phyloP scores from a whole-genome alignment of 2,329 filamentous ascomycete genomes.

The Fusarium tuaranense region DNA sequence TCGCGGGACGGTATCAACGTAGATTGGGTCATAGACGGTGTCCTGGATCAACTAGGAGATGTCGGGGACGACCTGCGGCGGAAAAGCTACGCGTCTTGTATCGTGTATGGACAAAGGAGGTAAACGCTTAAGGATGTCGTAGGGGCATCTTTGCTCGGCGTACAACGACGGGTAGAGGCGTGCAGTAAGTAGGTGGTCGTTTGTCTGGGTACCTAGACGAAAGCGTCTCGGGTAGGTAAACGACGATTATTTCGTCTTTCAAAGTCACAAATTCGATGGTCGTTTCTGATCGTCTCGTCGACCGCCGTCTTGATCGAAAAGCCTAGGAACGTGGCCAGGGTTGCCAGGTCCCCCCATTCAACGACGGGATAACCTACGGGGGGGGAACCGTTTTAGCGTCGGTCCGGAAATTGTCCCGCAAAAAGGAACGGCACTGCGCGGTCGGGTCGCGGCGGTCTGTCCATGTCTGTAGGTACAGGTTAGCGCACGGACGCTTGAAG shows the following conservation, averaged over 20 bases:
- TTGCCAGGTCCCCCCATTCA: constrained; percentile 35
- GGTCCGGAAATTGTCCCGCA: constrained; percentile 54
- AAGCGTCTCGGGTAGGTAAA: constrained; percentile 17
- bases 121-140: constrained; percentile 38
- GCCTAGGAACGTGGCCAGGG: constrained; percentile 37
- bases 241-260: constrained; percentile 17
- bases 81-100: constrained; percentile 34
- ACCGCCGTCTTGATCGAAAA: constrained; percentile 42
- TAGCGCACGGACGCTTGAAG: constrained; percentile 32
- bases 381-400: constrained; percentile 37
- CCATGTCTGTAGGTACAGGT: constrained; percentile 4
- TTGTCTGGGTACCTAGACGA: constrained; percentile 9
- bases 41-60: constrained; percentile 3
- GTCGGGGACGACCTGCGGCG: constrained; percentile 11
- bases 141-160: constrained; percentile 44
- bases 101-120: constrained; percentile 38
- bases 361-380: constrained; percentile 4
- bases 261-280: neutral
- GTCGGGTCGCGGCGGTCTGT: neutral
- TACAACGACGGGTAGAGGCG: constrained; percentile 12
- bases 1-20: constrained; percentile 11
- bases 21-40: constrained; percentile 24
- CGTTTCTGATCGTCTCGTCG: constrained; percentile 30
- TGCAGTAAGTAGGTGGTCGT: neutral
- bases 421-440: constrained; percentile 17